Conservation (phyloP, 345 rosid species). For the Lepidium didymum region DNA sequence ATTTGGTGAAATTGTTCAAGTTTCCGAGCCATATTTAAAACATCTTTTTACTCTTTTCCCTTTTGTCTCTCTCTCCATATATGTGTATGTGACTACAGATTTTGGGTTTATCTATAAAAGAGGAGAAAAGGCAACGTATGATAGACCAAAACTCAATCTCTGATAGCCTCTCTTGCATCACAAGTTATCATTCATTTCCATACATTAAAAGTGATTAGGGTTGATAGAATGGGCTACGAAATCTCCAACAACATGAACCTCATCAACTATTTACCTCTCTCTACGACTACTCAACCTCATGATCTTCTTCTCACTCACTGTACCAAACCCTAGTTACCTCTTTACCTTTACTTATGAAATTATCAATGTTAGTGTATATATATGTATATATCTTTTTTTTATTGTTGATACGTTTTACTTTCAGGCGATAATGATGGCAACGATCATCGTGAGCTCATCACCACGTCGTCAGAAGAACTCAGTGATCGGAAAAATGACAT, state of each 20-base stretch:
- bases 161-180: conserved; percentile 7
- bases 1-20: background rate
- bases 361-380: background rate
- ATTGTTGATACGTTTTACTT: background rate
- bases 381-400: background rate
- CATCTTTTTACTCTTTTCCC: background rate
- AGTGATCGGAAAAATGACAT: background rate
- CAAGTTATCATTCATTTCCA: conserved; percentile 17
- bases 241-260: conserved; percentile 16
- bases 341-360: background rate
- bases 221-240: conserved; percentile 2
- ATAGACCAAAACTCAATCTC: background rate
- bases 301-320: conserved; percentile 13
- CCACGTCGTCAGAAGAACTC: background rate
- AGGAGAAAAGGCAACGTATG: background rate
- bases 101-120: conserved; percentile 10
- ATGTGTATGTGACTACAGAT: background rate
- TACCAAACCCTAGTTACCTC: background rate
- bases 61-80: background rate
- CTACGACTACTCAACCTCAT: conserved; percentile 13
- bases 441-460: background rate
- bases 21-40: background rate
- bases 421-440: background rate
- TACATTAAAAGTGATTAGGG: conserved; percentile 1
- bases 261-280: background rate